Evolutionary conservation across 2,329 filamentous ascomycete species (phyloP), one percentile per base, ranked within the genome.

Genomic region (Corynespora cassiicola): DNA sequence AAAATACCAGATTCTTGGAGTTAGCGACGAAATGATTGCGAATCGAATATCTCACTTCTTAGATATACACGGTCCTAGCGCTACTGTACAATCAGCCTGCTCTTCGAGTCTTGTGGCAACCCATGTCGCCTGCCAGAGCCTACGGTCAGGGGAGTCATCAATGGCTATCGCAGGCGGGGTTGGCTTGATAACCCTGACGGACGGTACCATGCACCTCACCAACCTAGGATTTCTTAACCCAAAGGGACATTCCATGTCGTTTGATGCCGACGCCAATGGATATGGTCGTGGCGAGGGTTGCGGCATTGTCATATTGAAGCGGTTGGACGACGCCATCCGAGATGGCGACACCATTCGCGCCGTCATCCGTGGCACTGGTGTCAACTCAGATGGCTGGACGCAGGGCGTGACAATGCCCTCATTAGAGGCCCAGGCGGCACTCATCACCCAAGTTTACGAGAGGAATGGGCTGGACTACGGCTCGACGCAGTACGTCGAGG

Each of bases 211-310:
- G 10, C 27, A 12, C 18, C n/a, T 29, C 11, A 16, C 10, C 10
- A 16, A n/a, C 15, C 9, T 16, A 6, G 10, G 18, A 12, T 15
- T 29, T 14, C 15, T 29, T 9, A 15, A n/a, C 6, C 27, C 27
- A 4, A 16, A 29, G 4, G 27, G 27, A 9, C n/a, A 29, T n/a
- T 12, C 12, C 27, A 29, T 15, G 15, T 15, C 18, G 27, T 29
- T 39, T 12, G 34, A 38, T 18, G 27, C 11, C 11, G 26, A 29
- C 12, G 83, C 79, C 16, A 78, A 80, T 41, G 84, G 84, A 0
- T 87, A 85, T 52, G 81, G 77, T 0, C 73, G 82, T 18, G 83
- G 81, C 1, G 83, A 86, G 48, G 83, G 82, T 1, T 69, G n/a
- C 78, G 16, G 79, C 72, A 50, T 84, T 2, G 58, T 83, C 12